Evolutionary conservation across 2,329 filamentous ascomycete species (phyloP).

Genomic region (Aspergillus fischeri): DNA sequence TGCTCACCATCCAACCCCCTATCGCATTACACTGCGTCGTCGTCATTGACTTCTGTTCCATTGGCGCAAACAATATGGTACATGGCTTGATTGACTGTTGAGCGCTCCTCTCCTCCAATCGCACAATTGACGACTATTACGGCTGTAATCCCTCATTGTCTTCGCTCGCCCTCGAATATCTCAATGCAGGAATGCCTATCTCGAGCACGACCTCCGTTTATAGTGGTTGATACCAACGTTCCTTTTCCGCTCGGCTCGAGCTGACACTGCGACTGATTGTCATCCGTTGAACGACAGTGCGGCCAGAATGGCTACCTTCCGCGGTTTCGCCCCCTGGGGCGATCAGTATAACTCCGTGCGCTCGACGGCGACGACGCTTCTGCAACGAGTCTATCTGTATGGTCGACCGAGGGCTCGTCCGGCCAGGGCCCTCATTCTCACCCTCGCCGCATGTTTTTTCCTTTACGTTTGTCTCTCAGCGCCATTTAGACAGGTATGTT

Average conservation of each 20-base stretch:
- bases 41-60: constrained; percentile 4
- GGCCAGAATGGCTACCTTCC: constrained; percentile 24
- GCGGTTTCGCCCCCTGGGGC: constrained; percentile 19
- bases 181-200: constrained; percentile 12
- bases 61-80: constrained; percentile 7
- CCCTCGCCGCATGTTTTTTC: constrained; percentile 19
- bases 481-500: constrained; percentile 18
- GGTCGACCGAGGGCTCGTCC: constrained; percentile 25
- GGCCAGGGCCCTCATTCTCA: constrained; percentile 19
- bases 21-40: constrained; percentile 5
- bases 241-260: neutral
- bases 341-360: constrained; percentile 21
- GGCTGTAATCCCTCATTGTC: neutral
- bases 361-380: constrained; percentile 16
- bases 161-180: neutral
- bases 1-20: neutral
- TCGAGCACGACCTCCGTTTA: neutral
- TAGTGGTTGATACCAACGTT: constrained; percentile 1
- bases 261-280: constrained; percentile 1
- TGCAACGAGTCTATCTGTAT: constrained; percentile 21
- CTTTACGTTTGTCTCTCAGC: constrained; percentile 18
- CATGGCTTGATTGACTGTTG: constrained; percentile 7
- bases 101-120: neutral
- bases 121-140: neutral
- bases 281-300: neutral